phyloP scores from a whole-genome alignment of 2,329 filamentous ascomycete genomes.

The Hymenoscyphus fraxineus region DNA sequence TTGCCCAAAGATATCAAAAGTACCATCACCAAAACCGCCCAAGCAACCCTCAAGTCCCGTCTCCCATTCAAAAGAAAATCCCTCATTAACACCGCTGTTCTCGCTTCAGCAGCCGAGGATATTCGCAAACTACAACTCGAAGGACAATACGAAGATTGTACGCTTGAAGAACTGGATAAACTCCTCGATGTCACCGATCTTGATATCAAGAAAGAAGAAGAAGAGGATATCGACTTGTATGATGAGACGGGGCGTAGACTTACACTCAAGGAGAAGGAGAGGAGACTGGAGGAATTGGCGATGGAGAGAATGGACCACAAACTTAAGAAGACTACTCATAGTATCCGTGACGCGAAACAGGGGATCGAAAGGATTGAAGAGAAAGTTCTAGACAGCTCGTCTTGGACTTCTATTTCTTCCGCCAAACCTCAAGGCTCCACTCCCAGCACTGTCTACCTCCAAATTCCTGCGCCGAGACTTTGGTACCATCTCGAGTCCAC shows the following conservation, averaged over 20 bases:
- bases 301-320: slow-evolving; percentile 50
- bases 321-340: slow-evolving; percentile 48
- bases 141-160: slow-evolving; percentile 31
- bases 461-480: slow-evolving; percentile 26
- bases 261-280: slow-evolving; percentile 31
- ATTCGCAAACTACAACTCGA: slow-evolving; percentile 28
- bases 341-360: slow-evolving; percentile 52
- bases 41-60: neutral
- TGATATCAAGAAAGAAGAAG: slow-evolving; percentile 15
- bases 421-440: neutral
- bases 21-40: neutral
- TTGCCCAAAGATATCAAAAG: neutral
- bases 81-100: slow-evolving; percentile 26
- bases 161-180: slow-evolving; percentile 26
- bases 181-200: slow-evolving; percentile 13
- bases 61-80: neutral
- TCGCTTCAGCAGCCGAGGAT: slow-evolving; percentile 28
- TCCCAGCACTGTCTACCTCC: slow-evolving; percentile 19
- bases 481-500: slow-evolving; percentile 2
- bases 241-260: slow-evolving; percentile 24
- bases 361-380: slow-evolving; percentile 57
- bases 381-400: slow-evolving; percentile 36
- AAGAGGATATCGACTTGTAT: slow-evolving; percentile 12
- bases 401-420: slow-evolving; percentile 21
- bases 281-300: slow-evolving; percentile 39